These are phyloP conservation scores for Boletus rufocinnamomeus DNA, from an alignment of 768 basidiomycete genomes.

Conservation along the genomic window DNA sequence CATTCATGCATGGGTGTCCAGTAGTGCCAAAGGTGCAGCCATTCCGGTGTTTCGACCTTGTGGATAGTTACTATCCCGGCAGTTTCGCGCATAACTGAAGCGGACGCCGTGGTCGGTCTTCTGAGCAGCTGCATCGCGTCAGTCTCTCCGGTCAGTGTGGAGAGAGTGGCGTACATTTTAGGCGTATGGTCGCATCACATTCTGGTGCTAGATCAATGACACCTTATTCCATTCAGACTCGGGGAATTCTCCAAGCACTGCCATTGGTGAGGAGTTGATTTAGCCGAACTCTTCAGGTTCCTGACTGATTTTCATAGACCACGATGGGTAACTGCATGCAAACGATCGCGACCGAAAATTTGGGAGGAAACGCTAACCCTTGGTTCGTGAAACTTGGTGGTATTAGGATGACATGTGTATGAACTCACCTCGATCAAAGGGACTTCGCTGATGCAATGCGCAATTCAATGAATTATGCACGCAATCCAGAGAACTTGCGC, in stretches of 20 bases:
- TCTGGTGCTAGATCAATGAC: neutral
- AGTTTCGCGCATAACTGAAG: constrained; percentile 4
- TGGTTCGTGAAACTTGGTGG: neutral
- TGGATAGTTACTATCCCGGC: neutral
- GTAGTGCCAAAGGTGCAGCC: neutral
- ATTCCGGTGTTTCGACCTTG: neutral
- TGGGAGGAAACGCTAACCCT: neutral
- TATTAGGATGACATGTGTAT: neutral
- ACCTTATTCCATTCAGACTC: neutral
- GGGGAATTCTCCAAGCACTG: neutral
- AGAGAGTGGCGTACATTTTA: neutral
- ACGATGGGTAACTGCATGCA: constrained; percentile 12
- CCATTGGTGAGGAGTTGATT: neutral
- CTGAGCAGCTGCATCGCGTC: constrained; percentile 4
- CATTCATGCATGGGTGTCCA: constrained; percentile 5
- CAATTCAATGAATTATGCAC: neutral
- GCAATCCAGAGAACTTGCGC: constrained; percentile 2
- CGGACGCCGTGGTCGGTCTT: constrained; percentile 3
- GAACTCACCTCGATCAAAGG: neutral
- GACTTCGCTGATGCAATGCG: constrained; percentile 2
- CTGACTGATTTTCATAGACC: neutral
- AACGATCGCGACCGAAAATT: constrained; percentile 1
- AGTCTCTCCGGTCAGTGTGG: neutral
- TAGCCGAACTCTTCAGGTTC: neutral
- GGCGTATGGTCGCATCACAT: neutral